Percentiles rank a stretch among this genome's conserved stretches.
Conservation (phyloP, 139 green algal species). For the Nannochloris sp. region DNA sequence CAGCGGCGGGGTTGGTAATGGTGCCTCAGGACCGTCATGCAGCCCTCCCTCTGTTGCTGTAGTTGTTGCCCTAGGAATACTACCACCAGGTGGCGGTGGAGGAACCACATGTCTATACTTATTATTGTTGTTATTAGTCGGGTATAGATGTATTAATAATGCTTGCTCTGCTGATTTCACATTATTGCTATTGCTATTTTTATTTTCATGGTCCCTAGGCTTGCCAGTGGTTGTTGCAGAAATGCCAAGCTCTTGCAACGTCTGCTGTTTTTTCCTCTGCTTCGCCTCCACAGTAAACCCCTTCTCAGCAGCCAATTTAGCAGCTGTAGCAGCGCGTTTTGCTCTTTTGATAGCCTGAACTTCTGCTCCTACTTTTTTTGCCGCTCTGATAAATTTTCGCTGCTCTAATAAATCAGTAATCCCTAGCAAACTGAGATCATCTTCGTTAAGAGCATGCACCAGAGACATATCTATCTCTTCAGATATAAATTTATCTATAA, state of each 20-base stretch:
- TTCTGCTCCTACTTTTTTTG: background rate
- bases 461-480: background rate
- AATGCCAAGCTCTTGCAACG: no score
- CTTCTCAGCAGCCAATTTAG: background rate
- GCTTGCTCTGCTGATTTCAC: background rate
- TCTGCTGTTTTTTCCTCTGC: no score
- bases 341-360: no score
- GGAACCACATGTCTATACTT: no score
- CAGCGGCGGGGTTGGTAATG: conserved; percentile 9
- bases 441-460: background rate
- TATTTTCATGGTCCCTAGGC: background rate
- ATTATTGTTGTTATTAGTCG: background rate
- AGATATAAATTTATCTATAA: background rate
- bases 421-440: background rate
- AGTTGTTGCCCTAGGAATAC: no score
- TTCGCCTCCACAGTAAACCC: no score
- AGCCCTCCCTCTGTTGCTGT: no score
- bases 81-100: no score
- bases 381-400: background rate
- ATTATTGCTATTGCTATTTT: background rate
- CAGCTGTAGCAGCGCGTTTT: background rate
- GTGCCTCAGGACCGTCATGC: background rate
- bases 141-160: background rate
- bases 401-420: background rate
- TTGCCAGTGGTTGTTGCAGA: no score